phyloP scores from a whole-genome alignment of 768 basidiomycete genomes.

The Mrakia gelida region DNA sequence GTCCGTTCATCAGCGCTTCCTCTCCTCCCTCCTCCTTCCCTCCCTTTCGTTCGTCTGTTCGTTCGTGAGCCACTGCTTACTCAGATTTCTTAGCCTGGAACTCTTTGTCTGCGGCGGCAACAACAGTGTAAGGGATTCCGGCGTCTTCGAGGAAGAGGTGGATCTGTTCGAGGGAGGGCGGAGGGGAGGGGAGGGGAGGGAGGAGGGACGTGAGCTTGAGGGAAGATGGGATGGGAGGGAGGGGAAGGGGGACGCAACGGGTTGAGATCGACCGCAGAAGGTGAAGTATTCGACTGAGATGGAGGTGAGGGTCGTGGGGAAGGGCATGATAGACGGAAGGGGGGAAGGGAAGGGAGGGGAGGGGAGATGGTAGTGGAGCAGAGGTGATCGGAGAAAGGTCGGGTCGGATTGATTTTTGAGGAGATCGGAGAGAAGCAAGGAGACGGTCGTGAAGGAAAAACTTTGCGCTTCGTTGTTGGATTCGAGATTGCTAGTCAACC shows the following conservation, averaged over 20 bases:
- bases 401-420: too few relatives aligned
- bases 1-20: too few relatives aligned
- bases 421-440: too few relatives aligned
- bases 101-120: background rate
- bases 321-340: background rate
- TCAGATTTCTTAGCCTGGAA: background rate
- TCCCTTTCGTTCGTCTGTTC: too few relatives aligned
- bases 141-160: conserved; percentile 14
- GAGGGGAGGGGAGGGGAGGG: background rate
- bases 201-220: background rate
- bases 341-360: background rate
- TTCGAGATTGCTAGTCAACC: too few relatives aligned
- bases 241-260: background rate
- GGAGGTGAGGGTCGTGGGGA: background rate
- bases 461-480: too few relatives aligned
- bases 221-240: too few relatives aligned
- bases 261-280: background rate
- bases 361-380: background rate
- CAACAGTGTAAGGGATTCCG: background rate
- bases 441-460: too few relatives aligned
- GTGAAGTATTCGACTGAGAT: background rate
- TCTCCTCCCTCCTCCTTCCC: too few relatives aligned
- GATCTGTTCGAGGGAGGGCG: background rate
- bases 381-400: too few relatives aligned
- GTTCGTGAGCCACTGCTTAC: background rate